phyloP scores from a whole-genome alignment of 768 basidiomycete genomes.

The Lentinula edodes region DNA sequence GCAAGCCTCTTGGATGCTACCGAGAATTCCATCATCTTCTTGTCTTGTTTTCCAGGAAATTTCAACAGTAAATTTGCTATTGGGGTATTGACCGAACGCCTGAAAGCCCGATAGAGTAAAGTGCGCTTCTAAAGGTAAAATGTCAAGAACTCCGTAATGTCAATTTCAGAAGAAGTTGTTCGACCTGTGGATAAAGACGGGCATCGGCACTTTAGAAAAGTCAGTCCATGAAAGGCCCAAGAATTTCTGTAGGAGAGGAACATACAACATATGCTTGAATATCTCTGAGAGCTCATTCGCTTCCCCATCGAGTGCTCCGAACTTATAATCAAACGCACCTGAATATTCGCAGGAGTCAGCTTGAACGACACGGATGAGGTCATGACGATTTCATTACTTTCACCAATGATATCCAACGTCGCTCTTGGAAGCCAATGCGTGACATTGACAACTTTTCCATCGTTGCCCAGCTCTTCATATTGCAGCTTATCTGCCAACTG shows the following conservation, averaged over 20 bases:
- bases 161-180: neutral
- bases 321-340: constrained; percentile 20
- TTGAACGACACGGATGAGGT: neutral
- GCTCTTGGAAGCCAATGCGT: constrained; percentile 14
- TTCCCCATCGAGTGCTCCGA: constrained; percentile 13
- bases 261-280: constrained; percentile 15
- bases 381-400: constrained; percentile 10
- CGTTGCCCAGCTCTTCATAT: constrained; percentile 14
- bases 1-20: neutral
- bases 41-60: neutral
- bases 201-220: neutral
- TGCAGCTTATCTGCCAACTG: constrained; percentile 17
- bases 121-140: neutral
- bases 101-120: neutral
- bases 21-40: neutral
- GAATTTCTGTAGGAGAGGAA: constrained; percentile 2
- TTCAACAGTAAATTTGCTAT: neutral
- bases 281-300: constrained; percentile 11
- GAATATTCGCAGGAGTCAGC: neutral
- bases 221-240: neutral
- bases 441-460: constrained; percentile 14
- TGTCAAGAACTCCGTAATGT: neutral
- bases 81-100: neutral
- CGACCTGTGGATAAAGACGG: neutral
- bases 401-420: constrained; percentile 24